These are phyloP conservation scores for Epichloe typhina DNA, from an alignment of 2,329 filamentous ascomycete genomes.

Conservation along the genomic window DNA sequence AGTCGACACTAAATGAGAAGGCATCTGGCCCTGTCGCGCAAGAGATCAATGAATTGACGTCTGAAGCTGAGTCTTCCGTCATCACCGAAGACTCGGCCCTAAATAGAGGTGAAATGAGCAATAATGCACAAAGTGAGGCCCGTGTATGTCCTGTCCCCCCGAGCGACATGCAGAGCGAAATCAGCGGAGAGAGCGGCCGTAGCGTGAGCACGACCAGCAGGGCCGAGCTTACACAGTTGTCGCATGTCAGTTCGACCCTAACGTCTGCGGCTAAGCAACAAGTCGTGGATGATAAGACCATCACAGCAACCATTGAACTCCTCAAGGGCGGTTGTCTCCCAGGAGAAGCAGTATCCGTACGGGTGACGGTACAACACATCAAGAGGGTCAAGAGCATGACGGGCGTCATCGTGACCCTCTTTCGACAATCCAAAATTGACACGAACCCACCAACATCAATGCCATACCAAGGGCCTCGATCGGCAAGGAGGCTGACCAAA, in stretches of 20 bases:
- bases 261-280: constrained; percentile 25
- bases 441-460: constrained; percentile 45
- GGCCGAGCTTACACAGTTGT: constrained; percentile 26
- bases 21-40: constrained; percentile 24
- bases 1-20: constrained; percentile 32
- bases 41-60: constrained; percentile 24
- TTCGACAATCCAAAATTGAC: constrained; percentile 82
- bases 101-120: constrained; percentile 20
- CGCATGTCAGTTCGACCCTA: constrained; percentile 17
- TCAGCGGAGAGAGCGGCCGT: constrained; percentile 55
- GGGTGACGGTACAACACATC: constrained; percentile 73
- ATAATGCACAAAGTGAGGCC: constrained; percentile 16
- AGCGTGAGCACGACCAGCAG: constrained; percentile 54
- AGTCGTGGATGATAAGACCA: constrained; percentile 55
- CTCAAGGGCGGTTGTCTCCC: constrained; percentile 72
- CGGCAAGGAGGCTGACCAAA: constrained; percentile 56
- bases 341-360: constrained; percentile 70
- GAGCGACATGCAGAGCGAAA: constrained; percentile 50
- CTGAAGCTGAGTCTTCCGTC: constrained; percentile 24
- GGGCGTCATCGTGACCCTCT: constrained; percentile 85
- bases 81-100: constrained; percentile 24
- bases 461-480: constrained; percentile 39
- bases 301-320: constrained; percentile 75
- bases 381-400: constrained; percentile 84
- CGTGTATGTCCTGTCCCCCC: constrained; percentile 19